Evolutionary conservation across 2,329 filamentous ascomycete species (phyloP).

Genomic region (Alternaria rosae): DNA sequence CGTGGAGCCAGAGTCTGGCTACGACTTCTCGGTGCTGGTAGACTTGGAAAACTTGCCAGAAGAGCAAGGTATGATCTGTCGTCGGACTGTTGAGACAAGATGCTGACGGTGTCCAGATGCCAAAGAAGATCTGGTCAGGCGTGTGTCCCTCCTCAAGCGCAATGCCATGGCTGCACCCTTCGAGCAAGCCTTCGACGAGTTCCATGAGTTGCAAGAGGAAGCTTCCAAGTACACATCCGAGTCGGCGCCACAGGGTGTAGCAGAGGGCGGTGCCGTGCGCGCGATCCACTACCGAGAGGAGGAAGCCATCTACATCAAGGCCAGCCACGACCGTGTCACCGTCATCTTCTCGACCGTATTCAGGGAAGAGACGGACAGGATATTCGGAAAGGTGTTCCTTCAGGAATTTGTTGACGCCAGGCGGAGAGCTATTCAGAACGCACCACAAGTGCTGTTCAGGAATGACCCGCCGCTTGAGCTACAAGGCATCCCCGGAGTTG

Average conservation of each 20-base stretch:
- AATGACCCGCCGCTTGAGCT: slow-evolving; percentile 94
- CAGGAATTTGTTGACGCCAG: slow-evolving; percentile 95
- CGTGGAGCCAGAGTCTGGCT: slow-evolving; percentile 84
- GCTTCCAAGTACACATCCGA: slow-evolving; percentile 93
- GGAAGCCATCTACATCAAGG: slow-evolving; percentile 98
- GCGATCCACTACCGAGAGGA: slow-evolving; percentile 98
- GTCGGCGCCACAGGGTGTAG: slow-evolving; percentile 87
- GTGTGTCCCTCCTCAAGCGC: slow-evolving; percentile 91
- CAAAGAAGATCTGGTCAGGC: slow-evolving; percentile 83
- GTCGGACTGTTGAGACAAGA: not conserved
- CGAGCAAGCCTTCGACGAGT: slow-evolving; percentile 94
- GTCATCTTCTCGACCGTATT: slow-evolving; percentile 99
- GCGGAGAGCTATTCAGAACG: slow-evolving; percentile 95
- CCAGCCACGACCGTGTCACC: slow-evolving; percentile 94
- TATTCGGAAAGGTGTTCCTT: slow-evolving; percentile 97
- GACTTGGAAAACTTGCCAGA: slow-evolving; percentile 87
- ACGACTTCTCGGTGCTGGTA: slow-evolving; percentile 92
- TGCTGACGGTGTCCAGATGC: slow-evolving; percentile 66
- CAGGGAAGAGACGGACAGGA: slow-evolving; percentile 94
- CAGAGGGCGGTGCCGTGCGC: slow-evolving; percentile 91
- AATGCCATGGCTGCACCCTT: slow-evolving; percentile 99
- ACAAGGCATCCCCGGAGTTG: slow-evolving; percentile 84
- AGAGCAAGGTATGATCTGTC: slow-evolving; percentile 67
- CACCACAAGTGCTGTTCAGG: slow-evolving; percentile 94
- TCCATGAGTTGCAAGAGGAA: slow-evolving; percentile 84